phyloP scores from a whole-genome alignment of 345 rosid species.

The Gossypium longicalyx region DNA sequence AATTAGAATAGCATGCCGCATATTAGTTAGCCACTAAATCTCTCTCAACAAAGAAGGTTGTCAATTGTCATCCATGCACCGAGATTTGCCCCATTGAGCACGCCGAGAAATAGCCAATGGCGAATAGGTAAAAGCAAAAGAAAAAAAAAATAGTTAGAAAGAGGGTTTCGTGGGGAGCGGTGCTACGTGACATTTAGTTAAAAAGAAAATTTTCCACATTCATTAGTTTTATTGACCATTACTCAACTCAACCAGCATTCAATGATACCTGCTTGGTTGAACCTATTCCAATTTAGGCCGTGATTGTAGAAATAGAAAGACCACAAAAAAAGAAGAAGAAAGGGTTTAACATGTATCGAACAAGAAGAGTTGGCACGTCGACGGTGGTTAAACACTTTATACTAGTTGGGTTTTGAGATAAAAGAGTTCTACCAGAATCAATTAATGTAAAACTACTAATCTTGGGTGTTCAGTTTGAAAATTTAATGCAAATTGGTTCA shows the following conservation, averaged over 20 bases:
- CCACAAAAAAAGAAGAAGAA: no score
- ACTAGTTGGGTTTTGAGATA: not conserved
- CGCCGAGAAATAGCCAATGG: not conserved
- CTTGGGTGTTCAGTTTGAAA: not conserved
- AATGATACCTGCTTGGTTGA: not conserved
- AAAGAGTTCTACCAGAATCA: no score
- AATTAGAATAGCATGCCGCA: not conserved
- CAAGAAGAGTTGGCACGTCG: not conserved
- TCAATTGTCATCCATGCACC: not conserved
- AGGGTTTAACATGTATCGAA: no score
- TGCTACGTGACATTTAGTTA: not conserved
- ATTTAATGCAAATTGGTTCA: not conserved
- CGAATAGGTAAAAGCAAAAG: not conserved
- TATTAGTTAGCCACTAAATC: not conserved
- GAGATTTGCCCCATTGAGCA: not conserved
- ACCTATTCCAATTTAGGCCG: not conserved
- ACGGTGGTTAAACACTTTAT: not conserved
- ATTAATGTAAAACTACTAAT: not conserved
- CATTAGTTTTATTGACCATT: not conserved
- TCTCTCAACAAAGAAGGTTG: not conserved
- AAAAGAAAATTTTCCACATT: not conserved
- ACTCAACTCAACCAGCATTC: no score
- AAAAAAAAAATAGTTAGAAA: no score
- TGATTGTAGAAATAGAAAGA: not conserved
- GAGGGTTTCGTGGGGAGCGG: not conserved